phyloP scores from a whole-genome alignment of 257 asterid species.

The Lithospermum erythrorhizon region DNA sequence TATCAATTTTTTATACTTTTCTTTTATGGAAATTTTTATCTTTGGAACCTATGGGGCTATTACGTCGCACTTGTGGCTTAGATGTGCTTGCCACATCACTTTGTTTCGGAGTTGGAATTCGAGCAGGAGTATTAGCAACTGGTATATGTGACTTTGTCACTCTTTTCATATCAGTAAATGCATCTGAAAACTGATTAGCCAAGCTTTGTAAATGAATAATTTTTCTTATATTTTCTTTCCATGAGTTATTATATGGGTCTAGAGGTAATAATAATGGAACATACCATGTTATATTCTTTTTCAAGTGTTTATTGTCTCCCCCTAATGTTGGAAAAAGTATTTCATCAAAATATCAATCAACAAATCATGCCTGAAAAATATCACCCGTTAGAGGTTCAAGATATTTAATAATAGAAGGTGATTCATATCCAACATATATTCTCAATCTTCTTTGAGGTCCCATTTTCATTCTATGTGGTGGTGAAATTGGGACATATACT shows the following conservation, averaged over 20 bases:
- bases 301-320: not conserved
- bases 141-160: no score
- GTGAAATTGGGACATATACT: not conserved
- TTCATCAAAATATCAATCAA: no score
- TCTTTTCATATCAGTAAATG: not conserved
- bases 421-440: slow-evolving; percentile 2
- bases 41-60: slow-evolving; percentile 3
- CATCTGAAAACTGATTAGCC: slow-evolving; percentile 4
- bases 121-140: no score
- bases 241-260: not conserved
- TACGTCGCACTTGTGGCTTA: not conserved
- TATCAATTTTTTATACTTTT: not conserved
- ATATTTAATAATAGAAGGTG: slow-evolving; percentile 1
- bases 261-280: not conserved
- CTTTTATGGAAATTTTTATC: not conserved
- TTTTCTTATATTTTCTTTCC: not conserved
- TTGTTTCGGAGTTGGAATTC: no score
- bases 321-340: no score
- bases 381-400: slow-evolving; percentile 1
- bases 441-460: no score
- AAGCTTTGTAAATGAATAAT: slow-evolving; percentile 7
- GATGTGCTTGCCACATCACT: no score
- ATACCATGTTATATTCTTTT: slow-evolving; percentile 1
- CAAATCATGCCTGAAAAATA: no score
- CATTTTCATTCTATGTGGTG: no score